phyloP scores from a whole-genome alignment of 441 rosid genomes.

The Croton setiger region DNA sequence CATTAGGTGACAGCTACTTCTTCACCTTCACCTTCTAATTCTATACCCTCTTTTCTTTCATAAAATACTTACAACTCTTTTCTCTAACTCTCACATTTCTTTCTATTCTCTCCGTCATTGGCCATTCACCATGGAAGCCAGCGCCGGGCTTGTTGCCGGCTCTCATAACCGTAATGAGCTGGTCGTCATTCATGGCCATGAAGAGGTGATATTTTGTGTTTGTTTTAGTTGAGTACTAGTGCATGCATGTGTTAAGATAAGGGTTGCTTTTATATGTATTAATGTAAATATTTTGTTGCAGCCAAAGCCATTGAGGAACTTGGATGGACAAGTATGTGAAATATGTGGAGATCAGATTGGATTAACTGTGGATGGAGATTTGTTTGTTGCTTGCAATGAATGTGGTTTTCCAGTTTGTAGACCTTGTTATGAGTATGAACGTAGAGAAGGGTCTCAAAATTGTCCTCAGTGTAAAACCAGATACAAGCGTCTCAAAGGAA shows the following conservation, averaged over 20 bases:
- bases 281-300: constrained; percentile 29
- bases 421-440: constrained; percentile 95
- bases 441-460: constrained; percentile 83
- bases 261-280: not conserved
- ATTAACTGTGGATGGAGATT: constrained; percentile 80
- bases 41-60: constrained; percentile 25
- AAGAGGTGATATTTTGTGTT: constrained; percentile 51
- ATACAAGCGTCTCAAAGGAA: constrained; percentile 97
- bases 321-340: constrained; percentile 94
- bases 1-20: constrained; percentile 38
- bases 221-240: too few species aligned
- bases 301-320: constrained; percentile 78
- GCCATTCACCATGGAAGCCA: constrained; percentile 72
- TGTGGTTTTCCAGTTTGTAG: constrained; percentile 93
- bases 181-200: constrained; percentile 94
- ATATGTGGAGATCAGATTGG: constrained; percentile 89
- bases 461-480: constrained; percentile 97
- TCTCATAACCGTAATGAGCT: constrained; percentile 99
- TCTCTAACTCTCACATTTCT: constrained; percentile 15
- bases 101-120: constrained; percentile 2
- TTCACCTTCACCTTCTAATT: not conserved
- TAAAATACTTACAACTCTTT: constrained; percentile 29
- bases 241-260: not conserved
- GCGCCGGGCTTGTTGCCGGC: constrained; percentile 97
- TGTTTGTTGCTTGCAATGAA: constrained; percentile 97